These are phyloP conservation scores for Cenchrus purpureus DNA, from an alignment of 176 grass and related monocot species.

Conservation along the genomic window DNA sequence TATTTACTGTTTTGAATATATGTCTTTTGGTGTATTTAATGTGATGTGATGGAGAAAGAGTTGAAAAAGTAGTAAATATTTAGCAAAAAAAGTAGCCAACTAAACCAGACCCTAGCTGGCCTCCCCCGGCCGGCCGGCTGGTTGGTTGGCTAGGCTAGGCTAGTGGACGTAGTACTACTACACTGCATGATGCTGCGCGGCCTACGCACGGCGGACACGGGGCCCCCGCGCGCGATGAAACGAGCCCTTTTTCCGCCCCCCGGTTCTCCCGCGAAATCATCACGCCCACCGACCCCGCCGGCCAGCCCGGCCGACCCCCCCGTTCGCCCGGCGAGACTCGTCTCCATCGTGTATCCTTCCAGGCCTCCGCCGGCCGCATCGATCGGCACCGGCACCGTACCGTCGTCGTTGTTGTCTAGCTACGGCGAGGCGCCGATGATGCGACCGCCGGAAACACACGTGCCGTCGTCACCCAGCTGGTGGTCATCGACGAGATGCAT, in stretches of 20 bases:
- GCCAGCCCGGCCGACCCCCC: background rate
- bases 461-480: too few relatives aligned
- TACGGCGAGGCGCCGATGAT: background rate
- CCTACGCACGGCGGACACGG: slow-evolving; percentile 23
- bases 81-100: too few relatives aligned
- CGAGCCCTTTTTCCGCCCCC: slow-evolving; percentile 35
- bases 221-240: slow-evolving; percentile 38
- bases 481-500: too few relatives aligned
- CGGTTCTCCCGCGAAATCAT: slow-evolving; percentile 55
- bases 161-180: slow-evolving; percentile 12
- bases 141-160: background rate
- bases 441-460: too few relatives aligned
- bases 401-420: slow-evolving; percentile 37
- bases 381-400: background rate
- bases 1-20: too few relatives aligned
- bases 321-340: background rate
- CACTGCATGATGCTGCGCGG: too few relatives aligned
- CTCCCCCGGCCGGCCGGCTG: slow-evolving; percentile 16
- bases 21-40: too few relatives aligned
- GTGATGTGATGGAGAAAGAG: too few relatives aligned
- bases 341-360: background rate
- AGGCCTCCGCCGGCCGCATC: background rate
- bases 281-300: slow-evolving; percentile 39
- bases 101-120: too few relatives aligned
- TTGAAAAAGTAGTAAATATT: too few relatives aligned